These are phyloP conservation scores for Alternaria consortialis DNA, from an alignment of 2,329 filamentous ascomycete genomes.

Conservation along the genomic window DNA sequence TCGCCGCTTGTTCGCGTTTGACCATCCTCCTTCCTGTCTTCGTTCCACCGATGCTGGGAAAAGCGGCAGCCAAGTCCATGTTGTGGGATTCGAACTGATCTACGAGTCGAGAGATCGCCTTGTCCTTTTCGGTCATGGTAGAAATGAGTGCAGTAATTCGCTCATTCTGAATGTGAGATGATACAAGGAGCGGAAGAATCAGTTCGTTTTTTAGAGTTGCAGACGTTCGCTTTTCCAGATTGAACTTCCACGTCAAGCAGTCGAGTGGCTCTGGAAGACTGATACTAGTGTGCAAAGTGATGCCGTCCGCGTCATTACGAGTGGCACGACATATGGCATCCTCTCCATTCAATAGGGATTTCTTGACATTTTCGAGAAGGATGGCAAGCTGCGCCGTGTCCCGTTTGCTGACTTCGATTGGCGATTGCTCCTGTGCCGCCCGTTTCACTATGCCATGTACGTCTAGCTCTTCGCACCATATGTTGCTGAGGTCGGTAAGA, in stretches of 20 bases:
- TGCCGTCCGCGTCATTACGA: constrained; percentile 41
- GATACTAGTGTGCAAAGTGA: constrained; percentile 66
- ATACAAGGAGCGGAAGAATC: constrained; percentile 62
- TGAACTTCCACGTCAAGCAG: constrained; percentile 71
- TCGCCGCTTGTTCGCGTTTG: constrained; percentile 61
- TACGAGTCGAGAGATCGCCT: constrained; percentile 64
- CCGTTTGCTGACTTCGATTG: constrained; percentile 75
- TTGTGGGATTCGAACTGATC: constrained; percentile 67
- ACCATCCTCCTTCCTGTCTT: constrained; percentile 56
- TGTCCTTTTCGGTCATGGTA: constrained; percentile 66
- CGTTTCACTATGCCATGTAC: constrained; percentile 69
- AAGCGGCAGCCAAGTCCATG: constrained; percentile 65
- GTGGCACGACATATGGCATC: constrained; percentile 49
- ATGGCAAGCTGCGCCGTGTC: constrained; percentile 71
- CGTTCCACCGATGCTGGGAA: constrained; percentile 62
- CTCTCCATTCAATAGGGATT: constrained; percentile 55
- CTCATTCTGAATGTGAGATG: constrained; percentile 57
- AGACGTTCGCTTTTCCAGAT: constrained; percentile 57
- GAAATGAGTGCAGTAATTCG: constrained; percentile 61
- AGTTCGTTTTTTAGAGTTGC: constrained; percentile 59
- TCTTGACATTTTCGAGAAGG: constrained; percentile 70
- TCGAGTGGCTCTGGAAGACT: constrained; percentile 69
- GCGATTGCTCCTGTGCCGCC: constrained; percentile 69
- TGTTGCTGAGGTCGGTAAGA: constrained; percentile 74
- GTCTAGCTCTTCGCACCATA: constrained; percentile 76